Evolutionary conservation across 139 green algal species (phyloP).

Genomic region (Picochlorum sp.): DNA sequence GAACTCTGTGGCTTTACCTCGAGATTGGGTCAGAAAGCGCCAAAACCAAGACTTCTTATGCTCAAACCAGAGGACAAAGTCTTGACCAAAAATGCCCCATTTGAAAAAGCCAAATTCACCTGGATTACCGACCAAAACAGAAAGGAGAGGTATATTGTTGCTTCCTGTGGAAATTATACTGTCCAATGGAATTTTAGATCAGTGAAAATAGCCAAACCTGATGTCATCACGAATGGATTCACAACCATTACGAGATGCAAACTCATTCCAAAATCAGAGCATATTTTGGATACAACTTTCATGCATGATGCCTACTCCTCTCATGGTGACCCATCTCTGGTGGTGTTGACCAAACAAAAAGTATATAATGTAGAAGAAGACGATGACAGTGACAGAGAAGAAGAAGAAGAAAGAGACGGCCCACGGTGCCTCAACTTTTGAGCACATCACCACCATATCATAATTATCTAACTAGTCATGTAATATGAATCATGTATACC

Average conservation of each 20-base stretch:
- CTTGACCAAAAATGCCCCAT: conserved; percentile 16
- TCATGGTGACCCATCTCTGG: conserved; percentile 30
- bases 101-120: conserved; percentile 67
- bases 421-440: conserved; percentile 2
- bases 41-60: conserved; percentile 75
- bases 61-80: conserved; percentile 70
- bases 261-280: conserved; percentile 65
- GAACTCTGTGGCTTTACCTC: conserved; percentile 67
- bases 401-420: background rate
- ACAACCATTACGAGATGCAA: conserved; percentile 76
- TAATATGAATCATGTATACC: conserved; percentile 2
- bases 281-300: conserved; percentile 70
- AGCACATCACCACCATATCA: background rate
- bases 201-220: conserved; percentile 42
- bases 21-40: conserved; percentile 48
- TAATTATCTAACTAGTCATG: background rate
- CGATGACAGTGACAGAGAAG: conserved; percentile 23
- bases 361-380: conserved; percentile 29
- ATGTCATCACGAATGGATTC: conserved; percentile 54
- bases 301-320: conserved; percentile 55
- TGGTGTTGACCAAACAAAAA: conserved; percentile 40
- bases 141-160: conserved; percentile 80
- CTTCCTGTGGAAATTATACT: conserved; percentile 62
- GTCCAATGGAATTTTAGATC: conserved; percentile 79
- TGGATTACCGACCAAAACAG: conserved; percentile 76